Evolutionary conservation across 805 yeast genomes (phyloP).

Genomic region (Ogataea dorogensis): DNA sequence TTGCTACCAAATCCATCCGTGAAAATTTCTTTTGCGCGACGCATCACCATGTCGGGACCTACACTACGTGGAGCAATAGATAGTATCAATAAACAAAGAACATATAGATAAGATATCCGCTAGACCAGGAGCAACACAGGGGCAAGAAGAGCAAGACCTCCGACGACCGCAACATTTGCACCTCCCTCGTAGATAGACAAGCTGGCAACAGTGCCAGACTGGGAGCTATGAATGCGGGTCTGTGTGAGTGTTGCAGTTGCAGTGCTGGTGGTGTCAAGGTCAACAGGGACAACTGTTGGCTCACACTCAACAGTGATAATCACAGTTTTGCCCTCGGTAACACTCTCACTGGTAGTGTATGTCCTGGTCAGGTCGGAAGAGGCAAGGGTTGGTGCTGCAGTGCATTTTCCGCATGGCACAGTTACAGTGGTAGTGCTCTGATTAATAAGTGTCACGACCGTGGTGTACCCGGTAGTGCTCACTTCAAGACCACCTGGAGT

Average conservation of each 20-base stretch:
- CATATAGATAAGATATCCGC: too few relatives aligned
- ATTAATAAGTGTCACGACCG: conserved; percentile 4
- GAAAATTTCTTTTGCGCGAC: too few relatives aligned
- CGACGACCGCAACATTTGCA: conserved; percentile 5
- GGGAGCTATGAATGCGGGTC: background rate
- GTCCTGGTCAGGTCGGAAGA: conserved; percentile 9
- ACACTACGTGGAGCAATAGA: too few relatives aligned
- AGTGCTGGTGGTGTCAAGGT: background rate
- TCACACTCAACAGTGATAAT: conserved; percentile 10
- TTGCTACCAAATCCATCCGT: too few relatives aligned
- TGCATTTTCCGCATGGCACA: conserved; percentile 18
- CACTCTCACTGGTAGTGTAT: conserved; percentile 13
- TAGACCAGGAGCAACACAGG: too few relatives aligned
- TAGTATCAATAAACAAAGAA: too few relatives aligned
- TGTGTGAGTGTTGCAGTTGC: background rate
- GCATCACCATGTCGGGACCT: too few relatives aligned
- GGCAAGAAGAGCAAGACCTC: conserved; percentile 1
- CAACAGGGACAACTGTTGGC: background rate
- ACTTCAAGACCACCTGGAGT: too few relatives aligned
- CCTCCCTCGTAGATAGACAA: conserved; percentile 14
- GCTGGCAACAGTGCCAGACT: background rate
- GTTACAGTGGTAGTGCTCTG: conserved; percentile 18
- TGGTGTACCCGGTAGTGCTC: conserved; percentile 1
- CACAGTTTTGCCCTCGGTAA: conserved; percentile 9
- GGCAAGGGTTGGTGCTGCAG: conserved; percentile 6